Base-by-base conservation (phyloP, 345 rosid species). In the Pugionium dolabratum region DNA sequence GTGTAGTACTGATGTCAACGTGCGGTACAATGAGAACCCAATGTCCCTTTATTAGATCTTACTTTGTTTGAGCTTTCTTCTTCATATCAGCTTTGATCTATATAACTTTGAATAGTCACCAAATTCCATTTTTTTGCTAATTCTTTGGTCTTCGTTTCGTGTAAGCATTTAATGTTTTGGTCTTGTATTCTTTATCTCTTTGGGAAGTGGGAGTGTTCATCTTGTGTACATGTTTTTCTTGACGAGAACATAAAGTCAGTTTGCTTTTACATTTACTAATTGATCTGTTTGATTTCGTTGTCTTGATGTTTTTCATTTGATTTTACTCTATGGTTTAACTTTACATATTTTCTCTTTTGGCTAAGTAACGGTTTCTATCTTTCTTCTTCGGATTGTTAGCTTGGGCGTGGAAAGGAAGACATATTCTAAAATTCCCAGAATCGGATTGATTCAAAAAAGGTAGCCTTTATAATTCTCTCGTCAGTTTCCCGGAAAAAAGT, bases 1-100 rank as follows among this genome's bases (percentile, higher is more conserved):
- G 46, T 57, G 76, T 72, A 64, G 71, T 72, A 72, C 71, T 57
- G 45, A 58, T 41, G 60, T 57, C 66, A 72, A 72, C 71, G 76
- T 72, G 76, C 60, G 76, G 76, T 72, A 72, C 60, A 18, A 64
- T 42, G 49, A 30, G 33, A 64, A 57, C 40, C 59, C 58, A 62
- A 44, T 8, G 11, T 25, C 43, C 52, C 53, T 4, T 29, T 9
- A 4, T 45, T 11, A 44, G 5, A 29, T 45, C 69, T 55, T 48
- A 33, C 55, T 36, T 7, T 26, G 34, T 53, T 53, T 4, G 26
- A 62, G 50, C 42, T 72, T 34, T 33, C 53, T 56, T 71, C 59
- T 49, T 64, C 64, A 41, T 33, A 26, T 71, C 58, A 27, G 7
- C 39, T 39, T 5, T 34, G 3, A 34, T 62, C 75, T 62, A 9